A percentile compares a stretch with the other conserved stretches of the same genome.
Conservation (phyloP, 2,329 filamentous ascomycete species). For the Hyphodiscus sp. region DNA sequence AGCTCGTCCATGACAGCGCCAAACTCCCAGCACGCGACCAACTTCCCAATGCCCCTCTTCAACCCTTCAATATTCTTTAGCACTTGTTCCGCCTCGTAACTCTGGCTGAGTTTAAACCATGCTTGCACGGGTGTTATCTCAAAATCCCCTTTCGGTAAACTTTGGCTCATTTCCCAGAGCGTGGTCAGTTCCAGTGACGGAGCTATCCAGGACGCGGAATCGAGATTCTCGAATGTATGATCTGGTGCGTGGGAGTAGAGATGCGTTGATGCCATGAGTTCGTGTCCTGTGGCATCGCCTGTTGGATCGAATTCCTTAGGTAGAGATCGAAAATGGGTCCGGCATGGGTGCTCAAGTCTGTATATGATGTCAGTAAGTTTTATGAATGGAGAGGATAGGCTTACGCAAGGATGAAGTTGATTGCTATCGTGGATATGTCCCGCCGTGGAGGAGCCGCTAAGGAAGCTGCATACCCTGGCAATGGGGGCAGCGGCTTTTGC, state of each 20-base stretch:
- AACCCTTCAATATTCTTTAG: slow-evolving; percentile 10
- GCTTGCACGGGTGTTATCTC: slow-evolving; percentile 29
- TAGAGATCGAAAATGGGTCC: slow-evolving; percentile 17
- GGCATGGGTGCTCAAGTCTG: slow-evolving; percentile 25
- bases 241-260: slow-evolving; percentile 19
- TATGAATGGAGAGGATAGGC: neutral
- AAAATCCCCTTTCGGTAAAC: slow-evolving; percentile 18
- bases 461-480: neutral
- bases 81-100: slow-evolving; percentile 11
- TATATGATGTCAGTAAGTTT: neutral
- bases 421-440: slow-evolving; percentile 18
- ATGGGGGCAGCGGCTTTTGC: neutral
- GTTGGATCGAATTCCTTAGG: slow-evolving; percentile 9
- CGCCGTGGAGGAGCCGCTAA: neutral
- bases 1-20: slow-evolving; percentile 24
- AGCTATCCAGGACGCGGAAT: slow-evolving; percentile 5
- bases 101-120: slow-evolving; percentile 22
- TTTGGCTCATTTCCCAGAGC: slow-evolving; percentile 16
- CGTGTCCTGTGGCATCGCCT: slow-evolving; percentile 15
- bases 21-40: slow-evolving; percentile 24
- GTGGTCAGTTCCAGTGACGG: slow-evolving; percentile 7
- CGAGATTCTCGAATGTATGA: slow-evolving; percentile 4
- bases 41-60: slow-evolving; percentile 15
- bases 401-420: slow-evolving; percentile 28
- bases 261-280: slow-evolving; percentile 23